These are phyloP conservation scores for Nicotiana attenuata DNA, from an alignment of 257 asterid genomes.

Conservation along the genomic window DNA sequence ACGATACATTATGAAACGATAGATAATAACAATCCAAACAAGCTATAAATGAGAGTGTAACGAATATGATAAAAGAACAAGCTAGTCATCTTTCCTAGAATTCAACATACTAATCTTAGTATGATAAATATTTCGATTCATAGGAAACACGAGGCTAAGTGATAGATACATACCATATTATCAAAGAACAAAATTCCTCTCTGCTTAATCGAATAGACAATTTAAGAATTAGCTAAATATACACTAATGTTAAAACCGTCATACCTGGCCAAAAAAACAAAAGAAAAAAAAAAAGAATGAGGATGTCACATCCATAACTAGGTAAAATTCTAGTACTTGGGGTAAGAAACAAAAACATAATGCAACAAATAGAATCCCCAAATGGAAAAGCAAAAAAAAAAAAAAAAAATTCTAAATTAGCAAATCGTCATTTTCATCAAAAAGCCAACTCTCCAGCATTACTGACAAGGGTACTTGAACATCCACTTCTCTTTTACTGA, in stretches of 20 bases:
- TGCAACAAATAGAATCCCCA: background rate
- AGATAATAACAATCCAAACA: too few relatives aligned
- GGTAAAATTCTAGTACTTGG: background rate
- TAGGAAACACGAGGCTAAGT: too few relatives aligned
- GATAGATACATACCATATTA: background rate
- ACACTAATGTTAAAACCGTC: background rate
- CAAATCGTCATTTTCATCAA: slow-evolving; percentile 43
- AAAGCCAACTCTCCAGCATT: slow-evolving; percentile 64
- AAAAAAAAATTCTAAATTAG: slow-evolving; percentile 39
- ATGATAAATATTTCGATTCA: background rate
- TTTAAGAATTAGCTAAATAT: background rate
- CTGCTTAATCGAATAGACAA: background rate
- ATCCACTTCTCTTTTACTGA: slow-evolving; percentile 28
- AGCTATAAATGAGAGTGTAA: background rate
- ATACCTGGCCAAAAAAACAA: background rate
- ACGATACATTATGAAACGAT: too few relatives aligned
- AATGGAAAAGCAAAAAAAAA: background rate
- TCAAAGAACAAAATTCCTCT: background rate
- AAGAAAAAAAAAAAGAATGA: background rate
- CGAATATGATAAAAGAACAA: too few relatives aligned
- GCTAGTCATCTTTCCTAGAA: too few relatives aligned
- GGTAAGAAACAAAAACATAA: background rate
- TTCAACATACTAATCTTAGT: background rate
- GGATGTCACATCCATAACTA: background rate
- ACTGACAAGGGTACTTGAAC: slow-evolving; percentile 35